Evolutionary conservation across 768 basidiomycete species (phyloP).

Genomic region (Collybiopsis confluens): DNA sequence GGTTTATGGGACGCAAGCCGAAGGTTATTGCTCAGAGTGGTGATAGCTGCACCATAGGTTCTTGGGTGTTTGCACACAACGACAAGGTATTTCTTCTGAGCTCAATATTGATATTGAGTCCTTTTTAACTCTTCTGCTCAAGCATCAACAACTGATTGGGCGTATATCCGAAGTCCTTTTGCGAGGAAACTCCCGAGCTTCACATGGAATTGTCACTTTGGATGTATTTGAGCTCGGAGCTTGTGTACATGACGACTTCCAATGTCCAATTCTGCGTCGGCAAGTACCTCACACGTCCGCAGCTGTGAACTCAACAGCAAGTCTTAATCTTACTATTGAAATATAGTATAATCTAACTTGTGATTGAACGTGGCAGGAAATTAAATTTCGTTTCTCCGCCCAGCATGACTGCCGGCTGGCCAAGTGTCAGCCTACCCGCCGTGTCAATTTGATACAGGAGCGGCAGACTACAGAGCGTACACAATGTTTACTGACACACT

Average conservation of each 20-base stretch:
- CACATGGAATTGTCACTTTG: background rate
- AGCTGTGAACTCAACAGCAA: background rate
- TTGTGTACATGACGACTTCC: background rate
- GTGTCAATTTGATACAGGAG: conserved; percentile 1
- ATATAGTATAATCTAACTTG: background rate
- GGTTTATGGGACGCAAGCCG: background rate
- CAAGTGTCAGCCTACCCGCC: background rate
- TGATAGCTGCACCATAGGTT: background rate
- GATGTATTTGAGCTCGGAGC: background rate
- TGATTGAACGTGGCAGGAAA: background rate
- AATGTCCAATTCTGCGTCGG: background rate
- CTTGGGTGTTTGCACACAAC: background rate
- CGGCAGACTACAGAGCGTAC: background rate
- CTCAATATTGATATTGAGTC: too few species aligned
- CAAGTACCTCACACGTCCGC: background rate
- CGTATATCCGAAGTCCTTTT: background rate
- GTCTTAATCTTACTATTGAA: background rate
- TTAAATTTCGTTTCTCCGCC: conserved; percentile 10
- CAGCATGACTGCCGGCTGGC: conserved; percentile 13
- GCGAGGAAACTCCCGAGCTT: background rate
- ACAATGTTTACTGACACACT: background rate
- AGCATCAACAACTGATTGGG: background rate
- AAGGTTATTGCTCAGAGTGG: background rate
- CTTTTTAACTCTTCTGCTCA: too few species aligned
- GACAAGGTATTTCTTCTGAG: too few species aligned